Conservation (phyloP, 225 moss, liverwort and hornwort genomes). For the Anthoceros angustus region DNA sequence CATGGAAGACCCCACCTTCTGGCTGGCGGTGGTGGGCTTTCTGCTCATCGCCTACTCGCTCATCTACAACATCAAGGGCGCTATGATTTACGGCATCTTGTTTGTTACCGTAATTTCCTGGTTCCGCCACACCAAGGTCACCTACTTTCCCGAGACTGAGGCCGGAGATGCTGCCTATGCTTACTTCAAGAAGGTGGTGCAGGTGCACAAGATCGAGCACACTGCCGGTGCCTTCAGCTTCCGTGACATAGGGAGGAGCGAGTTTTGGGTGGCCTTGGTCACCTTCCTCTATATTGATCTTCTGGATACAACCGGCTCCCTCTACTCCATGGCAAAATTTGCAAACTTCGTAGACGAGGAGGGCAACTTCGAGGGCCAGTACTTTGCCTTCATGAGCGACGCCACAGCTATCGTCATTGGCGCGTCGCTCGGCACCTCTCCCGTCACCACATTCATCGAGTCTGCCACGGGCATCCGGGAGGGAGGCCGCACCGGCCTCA, state of each 20-base stretch:
- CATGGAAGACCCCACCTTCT: conserved; percentile 85
- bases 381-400: conserved; percentile 92
- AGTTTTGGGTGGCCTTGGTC: conserved; percentile 76
- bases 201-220: conserved; percentile 60
- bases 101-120: conserved; percentile 85
- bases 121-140: conserved; percentile 63
- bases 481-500: conserved; percentile 72
- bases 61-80: conserved; percentile 65
- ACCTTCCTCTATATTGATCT: conserved; percentile 88
- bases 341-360: conserved; percentile 50
- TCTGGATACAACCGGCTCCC: conserved; percentile 78
- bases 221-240: conserved; percentile 67
- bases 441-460: conserved; percentile 71
- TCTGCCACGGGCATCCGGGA: conserved; percentile 89
- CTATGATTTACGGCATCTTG: conserved; percentile 82
- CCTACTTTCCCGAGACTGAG: conserved; percentile 47
- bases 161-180: conserved; percentile 32
- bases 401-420: conserved; percentile 64
- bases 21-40: conserved; percentile 74
- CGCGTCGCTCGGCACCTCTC: conserved; percentile 59
- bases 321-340: conserved; percentile 89
- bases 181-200: conserved; percentile 88
- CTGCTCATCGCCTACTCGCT: conserved; percentile 66
- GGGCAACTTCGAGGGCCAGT: conserved; percentile 85
- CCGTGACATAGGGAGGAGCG: conserved; percentile 33